Evolutionary conservation across 345 rosid species (phyloP).

Genomic region (Aquilaria yunnanensis): DNA sequence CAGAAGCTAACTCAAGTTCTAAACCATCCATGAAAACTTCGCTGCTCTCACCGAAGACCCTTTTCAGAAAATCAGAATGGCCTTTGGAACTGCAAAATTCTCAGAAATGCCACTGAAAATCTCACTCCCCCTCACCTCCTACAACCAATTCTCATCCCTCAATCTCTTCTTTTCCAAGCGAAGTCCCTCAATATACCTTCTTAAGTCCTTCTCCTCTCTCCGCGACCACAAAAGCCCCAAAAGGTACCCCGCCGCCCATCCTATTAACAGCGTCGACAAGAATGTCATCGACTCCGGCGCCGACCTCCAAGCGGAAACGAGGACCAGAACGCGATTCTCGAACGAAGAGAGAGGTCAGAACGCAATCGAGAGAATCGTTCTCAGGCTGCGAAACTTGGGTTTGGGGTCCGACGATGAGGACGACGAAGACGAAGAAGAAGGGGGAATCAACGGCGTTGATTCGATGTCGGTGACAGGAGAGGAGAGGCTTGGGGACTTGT

Average conservation of each 20-base stretch:
- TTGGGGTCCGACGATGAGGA: slow-evolving; percentile 65
- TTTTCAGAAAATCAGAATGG: slow-evolving; percentile 27
- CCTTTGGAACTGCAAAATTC: slow-evolving; percentile 41
- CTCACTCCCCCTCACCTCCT: slow-evolving; percentile 44
- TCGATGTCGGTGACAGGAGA: slow-evolving; percentile 50
- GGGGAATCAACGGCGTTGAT: slow-evolving; percentile 12
- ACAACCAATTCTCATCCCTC: slow-evolving; percentile 29
- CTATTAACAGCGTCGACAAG: slow-evolving; percentile 8
- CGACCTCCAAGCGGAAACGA: slow-evolving; percentile 14
- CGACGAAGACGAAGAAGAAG: slow-evolving; percentile 31
- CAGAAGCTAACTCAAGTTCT: too few species aligned
- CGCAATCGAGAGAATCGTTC: slow-evolving; percentile 81
- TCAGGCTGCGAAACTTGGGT: slow-evolving; percentile 77
- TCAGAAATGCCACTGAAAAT: slow-evolving; percentile 67
- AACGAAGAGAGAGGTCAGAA: slow-evolving; percentile 46
- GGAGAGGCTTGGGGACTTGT: slow-evolving; percentile 70
- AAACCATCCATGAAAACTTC: too few species aligned
- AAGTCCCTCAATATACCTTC: slow-evolving; percentile 28
- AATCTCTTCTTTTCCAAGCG: slow-evolving; percentile 32
- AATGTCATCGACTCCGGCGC: slow-evolving; percentile 12
- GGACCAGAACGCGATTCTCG: slow-evolving; percentile 20
- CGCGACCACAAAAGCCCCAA: slow-evolving; percentile 26
- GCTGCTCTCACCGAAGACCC: too few species aligned
- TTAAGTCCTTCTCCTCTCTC: slow-evolving; percentile 32
- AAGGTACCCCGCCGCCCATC: slow-evolving; percentile 20